Evolutionary conservation across 352 stramenopile species (phyloP), one percentile per base, ranked within the genome.

Genomic region (Sclerospora graminicola): DNA sequence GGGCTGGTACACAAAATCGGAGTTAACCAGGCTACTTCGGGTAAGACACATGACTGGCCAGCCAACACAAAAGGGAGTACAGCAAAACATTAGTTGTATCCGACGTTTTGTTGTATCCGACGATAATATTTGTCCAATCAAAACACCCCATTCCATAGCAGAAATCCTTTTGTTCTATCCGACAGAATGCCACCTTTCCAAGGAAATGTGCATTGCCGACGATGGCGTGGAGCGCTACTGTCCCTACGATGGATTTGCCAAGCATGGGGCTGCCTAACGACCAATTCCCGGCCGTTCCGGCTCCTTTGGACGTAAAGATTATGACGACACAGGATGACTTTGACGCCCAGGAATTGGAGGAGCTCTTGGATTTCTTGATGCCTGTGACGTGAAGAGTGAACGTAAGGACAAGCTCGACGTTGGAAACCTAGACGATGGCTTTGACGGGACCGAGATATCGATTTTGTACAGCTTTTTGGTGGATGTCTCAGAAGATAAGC

Each of bases 401-500:
- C 51, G 66, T 26, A 84, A 87, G 55, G 72, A 84, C 55, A 87
- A 87, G 61, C 65, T 71, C 40, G 69, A 84, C 56, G 50, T 86
- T 19, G 56, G 83, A 39, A 84, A 86, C 58, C 46, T 86, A 49
- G 72, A 88, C 45, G 71, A 89, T 51, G 80, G 72, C 48, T 89
- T 92, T 47, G 75, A 87, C 57, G 75, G 73, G 18, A 88, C 76
- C 28, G 77, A 92, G 47, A 89, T 92, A 68, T 87, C 77, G 30
- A 89, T 92, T 48, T 44, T 92, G 21, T 92, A 89, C 69, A 86
- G 67, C 48, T 89, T 89, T 57, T 48, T 92, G 47, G 70, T 88
- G 8, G 75, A 92, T 43, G 60, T 64, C 4, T 74, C 71, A 4
- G 75, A 87, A 50, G 72, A 86, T 42, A 82, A 85, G 57, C 35